Evolutionary conservation across 768 basidiomycete species (phyloP).

Genomic region (Suillus brevipes): DNA sequence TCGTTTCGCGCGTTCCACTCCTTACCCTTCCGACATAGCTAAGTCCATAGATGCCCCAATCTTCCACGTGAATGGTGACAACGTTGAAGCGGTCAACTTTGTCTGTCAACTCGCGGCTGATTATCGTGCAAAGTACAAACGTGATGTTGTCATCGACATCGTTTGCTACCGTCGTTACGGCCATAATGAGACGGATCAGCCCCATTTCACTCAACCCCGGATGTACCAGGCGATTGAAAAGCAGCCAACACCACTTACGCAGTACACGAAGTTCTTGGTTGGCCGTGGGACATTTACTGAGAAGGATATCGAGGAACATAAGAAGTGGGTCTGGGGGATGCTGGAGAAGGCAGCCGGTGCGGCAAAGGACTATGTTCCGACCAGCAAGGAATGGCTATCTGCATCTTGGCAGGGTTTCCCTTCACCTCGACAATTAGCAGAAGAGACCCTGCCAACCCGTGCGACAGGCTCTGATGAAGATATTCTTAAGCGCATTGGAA

Average conservation of each 20-base stretch:
- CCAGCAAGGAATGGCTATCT: conserved; percentile 95
- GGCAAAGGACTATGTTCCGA: conserved; percentile 93
- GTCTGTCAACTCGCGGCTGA: conserved; percentile 98
- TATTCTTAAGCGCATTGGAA: conserved; percentile 80
- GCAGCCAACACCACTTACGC: conserved; percentile 87
- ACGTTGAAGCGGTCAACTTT: conserved; percentile 97
- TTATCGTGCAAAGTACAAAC: conserved; percentile 97
- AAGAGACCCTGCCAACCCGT: conserved; percentile 87
- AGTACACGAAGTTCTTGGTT: conserved; percentile 90
- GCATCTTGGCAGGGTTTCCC: conserved; percentile 99
- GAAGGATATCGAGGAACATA: conserved; percentile 96
- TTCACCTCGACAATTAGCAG: conserved; percentile 92
- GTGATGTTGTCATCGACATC: conserved; percentile 97
- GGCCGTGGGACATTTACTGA: conserved; percentile 93
- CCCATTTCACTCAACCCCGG: conserved; percentile 95
- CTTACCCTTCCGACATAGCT: conserved; percentile 97
- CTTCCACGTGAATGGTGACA: conserved; percentile 99
- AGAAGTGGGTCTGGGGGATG: conserved; percentile 99
- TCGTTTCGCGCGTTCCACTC: conserved; percentile 94
- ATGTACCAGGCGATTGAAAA: conserved; percentile 98
- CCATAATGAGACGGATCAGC: conserved; percentile 99
- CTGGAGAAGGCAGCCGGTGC: conserved; percentile 94
- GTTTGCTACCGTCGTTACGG: conserved; percentile 99
- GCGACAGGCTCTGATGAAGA: conserved; percentile 79
- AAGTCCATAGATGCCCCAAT: conserved; percentile 98